Base-by-base conservation (phyloP, 1,284 basidiomycete genomes). In the Boletus hoseneyae region DNA sequence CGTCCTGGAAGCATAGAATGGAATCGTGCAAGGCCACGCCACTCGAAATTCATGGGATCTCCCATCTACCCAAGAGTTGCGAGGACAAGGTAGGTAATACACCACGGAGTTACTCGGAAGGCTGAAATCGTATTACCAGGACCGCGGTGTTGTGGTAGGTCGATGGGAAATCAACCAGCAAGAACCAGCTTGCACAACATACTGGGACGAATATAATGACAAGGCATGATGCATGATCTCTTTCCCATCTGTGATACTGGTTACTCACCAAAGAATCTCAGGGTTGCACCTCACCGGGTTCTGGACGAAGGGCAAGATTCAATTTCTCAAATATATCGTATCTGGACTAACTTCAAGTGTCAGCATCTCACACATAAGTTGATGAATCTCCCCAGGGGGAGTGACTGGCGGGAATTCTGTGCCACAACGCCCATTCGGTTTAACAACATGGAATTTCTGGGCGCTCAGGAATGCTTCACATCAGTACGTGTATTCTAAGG, bases 261-360 rank as follows among this genome's bases (percentile, higher is more conserved):
- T n/a, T n/a, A n/a, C n/a, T n/a, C n/a, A n/a, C n/a, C n/a, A 57
- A 21, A 33, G 16, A 4, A 3, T 21, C 6, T 13, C 32, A 67
- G 66, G 64, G 63, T 2, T 65, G 63, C 30, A 57, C 60, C 2
- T 67, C 65, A 12, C 46, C 23, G 1, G 53, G 52, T 6, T 68
- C 62, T 3, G 56, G 56, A 16, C 61, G 45, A 48, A 61, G 45
- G 53, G 62, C 25, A 43, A 50, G 51, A 11, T 11, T 30, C 12
- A 25, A 25, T 10, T 12, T 30, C 11, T 30, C 4, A 10, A 10
- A 30, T 30, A 30, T 13, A 25, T 11, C 12, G 29, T 6, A 30
- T 30, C 12, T 16, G 19, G 18, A 25, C 21, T 43, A 9, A 43
- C 32, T 25, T n/a, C 6, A 0, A 11, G 35, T 0, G 6, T 21